Conservation (phyloP, 1,284 basidiomycete species). For the Naganishia sp. region DNA sequence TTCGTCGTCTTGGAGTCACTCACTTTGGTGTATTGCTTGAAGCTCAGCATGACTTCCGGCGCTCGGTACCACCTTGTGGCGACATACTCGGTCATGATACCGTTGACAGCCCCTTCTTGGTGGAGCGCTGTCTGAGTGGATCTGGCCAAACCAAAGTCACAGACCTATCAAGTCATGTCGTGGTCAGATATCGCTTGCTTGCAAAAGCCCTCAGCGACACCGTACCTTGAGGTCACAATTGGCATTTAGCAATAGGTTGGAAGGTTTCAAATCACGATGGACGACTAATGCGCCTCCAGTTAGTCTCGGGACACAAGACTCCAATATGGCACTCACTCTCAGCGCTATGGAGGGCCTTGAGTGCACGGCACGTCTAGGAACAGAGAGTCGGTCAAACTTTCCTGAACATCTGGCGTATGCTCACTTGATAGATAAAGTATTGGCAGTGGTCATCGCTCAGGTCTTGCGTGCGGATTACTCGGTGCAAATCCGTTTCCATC, state of each 20-base stretch:
- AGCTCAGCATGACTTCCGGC: slow-evolving; percentile 94
- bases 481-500: slow-evolving; percentile 75
- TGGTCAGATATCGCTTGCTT: too few relatives aligned
- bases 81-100: slow-evolving; percentile 94
- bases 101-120: slow-evolving; percentile 70
- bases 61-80: slow-evolving; percentile 88
- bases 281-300: slow-evolving; percentile 60
- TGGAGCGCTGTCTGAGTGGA: slow-evolving; percentile 82
- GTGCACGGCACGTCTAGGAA: slow-evolving; percentile 71
- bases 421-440: slow-evolving; percentile 73
- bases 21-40: slow-evolving; percentile 93
- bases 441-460: slow-evolving; percentile 87
- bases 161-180: slow-evolving; percentile 46
- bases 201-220: slow-evolving; percentile 6
- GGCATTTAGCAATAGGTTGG: slow-evolving; percentile 90
- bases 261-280: slow-evolving; percentile 93
- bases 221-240: slow-evolving; percentile 91
- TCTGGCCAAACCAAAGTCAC: slow-evolving; percentile 88
- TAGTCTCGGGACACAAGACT: not conserved
- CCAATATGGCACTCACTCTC: slow-evolving; percentile 57
- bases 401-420: not conserved
- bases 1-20: slow-evolving; percentile 42
- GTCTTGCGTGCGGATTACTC: slow-evolving; percentile 74
- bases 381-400: not conserved
- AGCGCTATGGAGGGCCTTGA: slow-evolving; percentile 91